Evolutionary conservation across 257 asterid species (phyloP).

Genomic region (Fraxinus anomala): DNA sequence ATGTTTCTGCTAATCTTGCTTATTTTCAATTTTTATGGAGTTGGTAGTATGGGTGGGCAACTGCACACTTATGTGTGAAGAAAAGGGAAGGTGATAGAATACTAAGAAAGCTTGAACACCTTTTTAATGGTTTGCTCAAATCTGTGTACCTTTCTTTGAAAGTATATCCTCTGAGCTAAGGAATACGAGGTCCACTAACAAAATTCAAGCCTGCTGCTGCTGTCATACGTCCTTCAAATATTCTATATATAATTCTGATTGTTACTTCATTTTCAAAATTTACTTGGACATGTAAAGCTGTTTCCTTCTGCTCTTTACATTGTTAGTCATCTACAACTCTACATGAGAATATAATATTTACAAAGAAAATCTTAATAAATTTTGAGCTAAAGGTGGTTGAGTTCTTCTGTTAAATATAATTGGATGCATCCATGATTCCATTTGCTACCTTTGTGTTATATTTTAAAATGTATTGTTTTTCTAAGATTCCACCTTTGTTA

Average conservation of each 20-base stretch:
- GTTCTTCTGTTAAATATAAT: neutral
- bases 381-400: neutral
- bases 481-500: neutral
- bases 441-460: neutral
- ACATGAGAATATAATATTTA: neutral
- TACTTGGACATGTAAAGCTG: neutral
- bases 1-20: constrained; percentile 16
- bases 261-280: constrained; percentile 1
- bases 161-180: neutral
- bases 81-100: neutral
- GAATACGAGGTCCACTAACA: neutral
- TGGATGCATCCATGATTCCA: neutral
- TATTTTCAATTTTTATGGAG: constrained; percentile 18
- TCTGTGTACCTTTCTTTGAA: neutral
- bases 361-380: neutral
- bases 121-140: neutral
- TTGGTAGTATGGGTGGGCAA: neutral
- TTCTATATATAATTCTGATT: neutral
- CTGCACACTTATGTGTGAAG: neutral
- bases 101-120: neutral
- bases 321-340: neutral
- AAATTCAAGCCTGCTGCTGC: constrained; percentile 4
- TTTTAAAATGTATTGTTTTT: neutral
- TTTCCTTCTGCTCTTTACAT: neutral
- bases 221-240: constrained; percentile 14